Conservation (phyloP, 2,329 filamentous ascomycete species). For the Daldinia eschscholtzii region DNA sequence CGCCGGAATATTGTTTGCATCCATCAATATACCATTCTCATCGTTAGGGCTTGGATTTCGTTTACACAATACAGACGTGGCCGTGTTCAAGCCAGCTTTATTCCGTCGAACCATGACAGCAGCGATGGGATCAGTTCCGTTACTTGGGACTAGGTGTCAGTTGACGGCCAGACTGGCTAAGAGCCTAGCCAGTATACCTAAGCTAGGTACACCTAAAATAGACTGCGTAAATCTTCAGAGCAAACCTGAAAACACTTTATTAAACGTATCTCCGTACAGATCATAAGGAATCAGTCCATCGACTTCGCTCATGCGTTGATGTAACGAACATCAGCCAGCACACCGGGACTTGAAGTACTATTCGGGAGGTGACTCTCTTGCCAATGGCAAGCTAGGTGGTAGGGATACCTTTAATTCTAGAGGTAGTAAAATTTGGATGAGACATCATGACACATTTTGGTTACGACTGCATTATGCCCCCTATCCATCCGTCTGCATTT, state of each 20-base stretch:
- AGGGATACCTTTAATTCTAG: neutral
- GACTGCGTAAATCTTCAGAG: neutral
- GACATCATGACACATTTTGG: neutral
- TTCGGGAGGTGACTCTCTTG: neutral
- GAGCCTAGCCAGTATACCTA: neutral
- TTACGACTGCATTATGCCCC: neutral
- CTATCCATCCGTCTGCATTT: neutral
- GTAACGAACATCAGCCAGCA: neutral
- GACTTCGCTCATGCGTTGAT: neutral
- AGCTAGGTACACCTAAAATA: neutral
- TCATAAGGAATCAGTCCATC: neutral
- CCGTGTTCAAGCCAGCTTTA: neutral
- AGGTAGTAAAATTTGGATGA: neutral
- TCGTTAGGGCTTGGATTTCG: no score
- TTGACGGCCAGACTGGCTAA: neutral
- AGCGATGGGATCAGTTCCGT: neutral
- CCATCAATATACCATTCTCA: no score
- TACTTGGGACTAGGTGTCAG: neutral
- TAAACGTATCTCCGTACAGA: neutral
- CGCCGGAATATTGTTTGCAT: neutral
- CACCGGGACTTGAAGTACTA: neutral
- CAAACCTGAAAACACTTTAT: neutral
- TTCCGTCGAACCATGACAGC: neutral
- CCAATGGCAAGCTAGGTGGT: neutral
- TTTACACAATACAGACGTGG: no score